phyloP scores from a whole-genome alignment of 2,329 filamentous ascomycete species.

The Aspergillus quadrilineatus region DNA sequence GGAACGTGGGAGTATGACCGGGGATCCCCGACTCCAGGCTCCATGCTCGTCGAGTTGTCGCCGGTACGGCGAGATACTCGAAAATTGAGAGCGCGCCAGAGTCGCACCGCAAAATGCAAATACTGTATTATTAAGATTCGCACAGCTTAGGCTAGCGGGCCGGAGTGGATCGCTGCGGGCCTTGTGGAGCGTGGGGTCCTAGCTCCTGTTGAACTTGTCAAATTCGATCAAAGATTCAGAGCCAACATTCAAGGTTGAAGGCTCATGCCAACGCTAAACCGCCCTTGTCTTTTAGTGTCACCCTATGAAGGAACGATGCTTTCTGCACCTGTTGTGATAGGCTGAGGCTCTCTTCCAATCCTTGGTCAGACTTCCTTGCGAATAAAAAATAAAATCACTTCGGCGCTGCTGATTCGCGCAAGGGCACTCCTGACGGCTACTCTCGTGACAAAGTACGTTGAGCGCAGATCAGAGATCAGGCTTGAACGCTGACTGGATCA shows the following conservation, averaged over 20 bases:
- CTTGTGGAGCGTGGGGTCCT: constrained; percentile 25
- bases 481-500: constrained; percentile 15
- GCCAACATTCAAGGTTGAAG: constrained; percentile 3
- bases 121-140: constrained; percentile 18
- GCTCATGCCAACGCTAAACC: constrained; percentile 15
- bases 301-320: constrained; percentile 16
- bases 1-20: neutral
- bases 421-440: constrained; percentile 15
- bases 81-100: neutral
- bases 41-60: neutral
- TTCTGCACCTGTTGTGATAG: constrained; percentile 19
- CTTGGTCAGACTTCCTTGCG: constrained; percentile 12
- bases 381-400: constrained; percentile 22
- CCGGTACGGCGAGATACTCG: neutral
- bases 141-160: constrained; percentile 27
- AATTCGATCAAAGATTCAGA: neutral
- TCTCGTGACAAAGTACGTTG: constrained; percentile 26
- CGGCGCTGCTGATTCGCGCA: constrained; percentile 16
- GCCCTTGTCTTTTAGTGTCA: constrained; percentile 6
- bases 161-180: constrained; percentile 29
- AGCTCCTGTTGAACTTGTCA: constrained; percentile 14
- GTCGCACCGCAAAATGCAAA: neutral
- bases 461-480: constrained; percentile 22
- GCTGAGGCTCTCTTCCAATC: constrained; percentile 14
- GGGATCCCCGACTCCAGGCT: neutral